These are phyloP conservation scores for Spinellus fusiger DNA, from an alignment of 192 early-diverging fungal species.

Conservation along the genomic window DNA sequence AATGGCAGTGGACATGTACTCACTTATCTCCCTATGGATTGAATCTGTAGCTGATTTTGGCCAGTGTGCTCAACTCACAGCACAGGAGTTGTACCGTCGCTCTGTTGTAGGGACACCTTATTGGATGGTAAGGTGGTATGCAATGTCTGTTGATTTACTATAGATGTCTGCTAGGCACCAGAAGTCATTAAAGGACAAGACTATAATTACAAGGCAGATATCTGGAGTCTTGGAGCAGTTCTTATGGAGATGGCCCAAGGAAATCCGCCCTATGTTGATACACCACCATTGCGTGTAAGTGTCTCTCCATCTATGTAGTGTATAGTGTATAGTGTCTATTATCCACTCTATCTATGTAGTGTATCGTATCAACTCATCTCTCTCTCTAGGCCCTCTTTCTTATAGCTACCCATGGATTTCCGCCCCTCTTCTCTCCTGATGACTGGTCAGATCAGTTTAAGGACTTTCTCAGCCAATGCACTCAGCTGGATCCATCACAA, in stretches of 20 bases:
- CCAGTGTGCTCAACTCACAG: constrained; percentile 86
- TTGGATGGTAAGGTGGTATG: constrained; percentile 80
- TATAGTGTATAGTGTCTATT: not conserved
- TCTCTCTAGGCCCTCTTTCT: constrained; percentile 60
- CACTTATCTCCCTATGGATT: not conserved
- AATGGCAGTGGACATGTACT: too few relatives aligned
- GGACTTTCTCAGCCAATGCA: constrained; percentile 65
- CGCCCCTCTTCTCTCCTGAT: constrained; percentile 73
- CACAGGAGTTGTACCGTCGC: constrained; percentile 70
- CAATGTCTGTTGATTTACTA: not conserved
- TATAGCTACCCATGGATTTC: constrained; percentile 84
- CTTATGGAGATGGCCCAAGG: constrained; percentile 94
- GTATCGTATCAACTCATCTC: not conserved
- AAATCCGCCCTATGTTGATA: constrained; percentile 91
- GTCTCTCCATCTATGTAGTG: not conserved
- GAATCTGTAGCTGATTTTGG: constrained; percentile 81
- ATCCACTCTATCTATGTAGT: not conserved
- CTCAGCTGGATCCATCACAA: constrained; percentile 66
- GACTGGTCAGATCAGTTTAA: constrained; percentile 59
- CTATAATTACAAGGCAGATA: constrained; percentile 89
- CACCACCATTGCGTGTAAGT: constrained; percentile 58
- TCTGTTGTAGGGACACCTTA: constrained; percentile 90
- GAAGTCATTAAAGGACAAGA: constrained; percentile 89
- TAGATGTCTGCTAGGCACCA: constrained; percentile 50
- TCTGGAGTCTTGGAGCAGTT: constrained; percentile 93